Evolutionary conservation across 2,329 filamentous ascomycete species (phyloP).

Genomic region (Paecilomyces sp.): DNA sequence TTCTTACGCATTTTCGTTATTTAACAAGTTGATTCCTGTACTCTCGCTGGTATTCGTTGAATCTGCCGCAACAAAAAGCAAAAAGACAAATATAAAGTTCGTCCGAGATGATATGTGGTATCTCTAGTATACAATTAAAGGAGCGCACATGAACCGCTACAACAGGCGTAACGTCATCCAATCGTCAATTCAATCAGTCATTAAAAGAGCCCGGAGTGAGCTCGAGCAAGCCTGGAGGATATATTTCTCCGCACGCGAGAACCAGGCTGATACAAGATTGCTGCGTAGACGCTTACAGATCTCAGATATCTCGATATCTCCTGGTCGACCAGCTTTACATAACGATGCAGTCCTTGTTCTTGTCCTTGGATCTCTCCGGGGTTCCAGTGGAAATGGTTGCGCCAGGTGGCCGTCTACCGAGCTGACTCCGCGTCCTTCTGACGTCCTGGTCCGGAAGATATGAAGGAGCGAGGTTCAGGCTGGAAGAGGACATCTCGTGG

Average conservation of each 20-base stretch:
- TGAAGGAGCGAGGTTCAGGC: conserved; percentile 3
- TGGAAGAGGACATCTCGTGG: conserved; percentile 15
- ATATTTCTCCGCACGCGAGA: neutral
- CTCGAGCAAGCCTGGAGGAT: neutral
- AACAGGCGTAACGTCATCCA: neutral
- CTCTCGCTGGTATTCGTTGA: neutral
- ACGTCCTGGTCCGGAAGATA: conserved; percentile 5
- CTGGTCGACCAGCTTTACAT: conserved; percentile 25
- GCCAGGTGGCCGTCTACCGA: conserved; percentile 10
- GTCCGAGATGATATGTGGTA: neutral
- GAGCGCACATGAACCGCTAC: neutral
- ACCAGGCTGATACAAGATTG: neutral
- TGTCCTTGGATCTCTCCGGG: conserved; percentile 18
- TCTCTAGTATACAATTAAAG: neutral
- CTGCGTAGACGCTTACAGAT: neutral
- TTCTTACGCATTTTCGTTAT: neutral
- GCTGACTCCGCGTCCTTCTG: conserved; percentile 5
- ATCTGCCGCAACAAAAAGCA: neutral
- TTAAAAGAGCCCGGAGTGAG: neutral
- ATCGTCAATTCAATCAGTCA: neutral
- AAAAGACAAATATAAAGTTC: neutral
- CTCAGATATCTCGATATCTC: neutral
- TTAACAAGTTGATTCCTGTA: neutral
- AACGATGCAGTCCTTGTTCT: conserved; percentile 37
- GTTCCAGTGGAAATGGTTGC: conserved; percentile 6